phyloP scores from a whole-genome alignment of 805 yeast species.

The Saturnispora halmiae region DNA sequence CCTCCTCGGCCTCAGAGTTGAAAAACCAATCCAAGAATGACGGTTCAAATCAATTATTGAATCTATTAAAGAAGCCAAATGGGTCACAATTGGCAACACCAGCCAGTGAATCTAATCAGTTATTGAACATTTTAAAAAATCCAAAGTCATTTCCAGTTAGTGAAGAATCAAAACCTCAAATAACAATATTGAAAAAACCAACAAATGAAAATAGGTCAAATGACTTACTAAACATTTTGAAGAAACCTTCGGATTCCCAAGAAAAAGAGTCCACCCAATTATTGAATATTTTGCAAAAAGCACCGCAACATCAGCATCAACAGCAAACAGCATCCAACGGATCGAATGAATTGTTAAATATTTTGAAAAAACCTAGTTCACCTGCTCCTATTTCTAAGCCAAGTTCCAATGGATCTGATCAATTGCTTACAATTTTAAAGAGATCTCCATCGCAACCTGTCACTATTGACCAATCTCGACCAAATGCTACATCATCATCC shows the following conservation, averaged over 20 bases:
- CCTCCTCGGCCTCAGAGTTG: too few relatives aligned
- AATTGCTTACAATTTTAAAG: conserved; percentile 5
- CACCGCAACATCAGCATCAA: not conserved
- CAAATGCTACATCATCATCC: not conserved
- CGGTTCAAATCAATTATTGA: not conserved
- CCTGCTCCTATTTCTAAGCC: not conserved
- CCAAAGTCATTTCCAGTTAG: too few relatives aligned
- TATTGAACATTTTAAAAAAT: not conserved
- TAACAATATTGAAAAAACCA: not conserved
- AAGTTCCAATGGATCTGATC: not conserved
- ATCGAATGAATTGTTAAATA: not conserved
- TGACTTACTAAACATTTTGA: conserved; percentile 5
- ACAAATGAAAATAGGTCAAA: not conserved
- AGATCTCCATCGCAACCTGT: not conserved
- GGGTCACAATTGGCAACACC: not conserved
- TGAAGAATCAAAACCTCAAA: not conserved
- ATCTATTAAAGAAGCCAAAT: not conserved
- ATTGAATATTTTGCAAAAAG: conserved; percentile 9
- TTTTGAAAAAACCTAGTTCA: conserved; percentile 7
- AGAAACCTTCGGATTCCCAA: conserved; percentile 9
- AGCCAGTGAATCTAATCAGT: not conserved
- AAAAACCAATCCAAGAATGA: not conserved
- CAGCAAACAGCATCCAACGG: not conserved
- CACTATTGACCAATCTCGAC: not conserved
- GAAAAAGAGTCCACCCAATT: conserved; percentile 6